Evolutionary conservation across 805 yeast species (phyloP).

Genomic region (Ogataea dorogensis): DNA sequence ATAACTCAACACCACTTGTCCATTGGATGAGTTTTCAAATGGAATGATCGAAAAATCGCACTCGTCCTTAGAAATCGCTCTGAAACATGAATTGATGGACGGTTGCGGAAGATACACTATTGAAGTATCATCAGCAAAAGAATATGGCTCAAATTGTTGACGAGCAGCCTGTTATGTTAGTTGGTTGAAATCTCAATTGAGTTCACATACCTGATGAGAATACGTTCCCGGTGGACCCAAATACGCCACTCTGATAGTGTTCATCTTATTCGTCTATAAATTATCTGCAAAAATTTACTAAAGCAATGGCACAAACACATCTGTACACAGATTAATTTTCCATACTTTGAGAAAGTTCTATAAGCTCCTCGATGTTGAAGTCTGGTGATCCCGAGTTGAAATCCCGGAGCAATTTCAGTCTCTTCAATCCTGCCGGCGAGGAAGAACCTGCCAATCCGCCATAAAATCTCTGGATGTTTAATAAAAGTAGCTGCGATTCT

Average conservation of each 20-base stretch:
- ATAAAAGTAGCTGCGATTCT: conserved; percentile 75
- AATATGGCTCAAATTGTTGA: conserved; percentile 36
- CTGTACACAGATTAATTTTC: conserved; percentile 39
- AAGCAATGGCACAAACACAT: conserved; percentile 1
- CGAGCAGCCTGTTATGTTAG: conserved; percentile 43
- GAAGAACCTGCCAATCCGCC: conserved; percentile 59
- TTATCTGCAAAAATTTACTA: conserved; percentile 4
- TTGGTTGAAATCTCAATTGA: background rate
- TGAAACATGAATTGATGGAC: conserved; percentile 62
- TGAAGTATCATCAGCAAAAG: conserved; percentile 15
- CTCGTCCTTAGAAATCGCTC: conserved; percentile 39
- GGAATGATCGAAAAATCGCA: conserved; percentile 83
- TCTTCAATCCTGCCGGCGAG: conserved; percentile 41
- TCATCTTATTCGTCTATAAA: conserved; percentile 10
- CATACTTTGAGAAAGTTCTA: conserved; percentile 70
- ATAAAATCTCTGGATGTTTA: conserved; percentile 79
- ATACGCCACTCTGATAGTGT: conserved; percentile 54
- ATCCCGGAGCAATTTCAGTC: conserved; percentile 55
- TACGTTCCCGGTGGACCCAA: conserved; percentile 93
- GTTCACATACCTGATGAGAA: conserved; percentile 68
- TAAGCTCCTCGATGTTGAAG: conserved; percentile 67
- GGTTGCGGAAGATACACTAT: conserved; percentile 37
- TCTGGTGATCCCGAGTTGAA: conserved; percentile 68
- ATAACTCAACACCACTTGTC: conserved; percentile 84
- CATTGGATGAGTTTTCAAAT: conserved; percentile 91